phyloP scores from a whole-genome alignment of 2,329 filamentous ascomycete species.

The Cordyceps militaris region DNA sequence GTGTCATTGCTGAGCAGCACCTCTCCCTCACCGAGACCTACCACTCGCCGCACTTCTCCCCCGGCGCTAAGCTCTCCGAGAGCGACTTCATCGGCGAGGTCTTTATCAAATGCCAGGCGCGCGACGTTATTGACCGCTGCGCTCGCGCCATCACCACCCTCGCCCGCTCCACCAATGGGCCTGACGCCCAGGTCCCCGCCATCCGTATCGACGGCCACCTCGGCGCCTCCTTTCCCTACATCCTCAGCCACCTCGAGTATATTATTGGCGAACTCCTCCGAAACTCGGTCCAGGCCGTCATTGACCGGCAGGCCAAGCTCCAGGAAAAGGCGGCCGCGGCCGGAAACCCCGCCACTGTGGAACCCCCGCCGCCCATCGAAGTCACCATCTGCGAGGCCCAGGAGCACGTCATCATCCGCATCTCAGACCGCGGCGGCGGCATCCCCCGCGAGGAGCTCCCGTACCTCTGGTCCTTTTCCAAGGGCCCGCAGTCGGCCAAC shows the following conservation, averaged over 20 bases:
- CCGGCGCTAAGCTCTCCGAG: conserved; percentile 63
- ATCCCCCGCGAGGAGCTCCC: conserved; percentile 79
- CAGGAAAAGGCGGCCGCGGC: conserved; percentile 18
- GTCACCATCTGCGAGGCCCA: conserved; percentile 90
- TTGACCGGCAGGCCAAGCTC: conserved; percentile 59
- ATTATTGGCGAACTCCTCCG: conserved; percentile 91
- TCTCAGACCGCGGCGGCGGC: conserved; percentile 92
- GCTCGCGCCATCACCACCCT: conserved; percentile 69
- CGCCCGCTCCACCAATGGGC: conserved; percentile 66
- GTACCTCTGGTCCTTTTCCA: conserved; percentile 94
- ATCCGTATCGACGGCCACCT: conserved; percentile 80
- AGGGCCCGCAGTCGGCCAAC: conserved; percentile 71
- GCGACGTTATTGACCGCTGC: conserved; percentile 80
- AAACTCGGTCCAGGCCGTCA: conserved; percentile 88
- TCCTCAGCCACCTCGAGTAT: conserved; percentile 92
- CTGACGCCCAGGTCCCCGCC: conserved; percentile 65
- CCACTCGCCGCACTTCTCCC: conserved; percentile 83
- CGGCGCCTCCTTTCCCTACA: conserved; percentile 90
- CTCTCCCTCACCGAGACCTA: conserved; percentile 92
- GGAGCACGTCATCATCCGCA: conserved; percentile 91
- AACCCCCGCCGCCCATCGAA: conserved; percentile 71
- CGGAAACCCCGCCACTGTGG: conserved; percentile 53
- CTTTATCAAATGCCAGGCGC: conserved; percentile 85
- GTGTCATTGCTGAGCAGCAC: conserved; percentile 96
- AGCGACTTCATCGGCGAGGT: conserved; percentile 92